Percentiles rank a stretch among this genome's conserved stretches.
Evolutionary conservation across 495 filamentous ascomycete genomes (phyloP).

Genomic region (Rhypophila decipiens): DNA sequence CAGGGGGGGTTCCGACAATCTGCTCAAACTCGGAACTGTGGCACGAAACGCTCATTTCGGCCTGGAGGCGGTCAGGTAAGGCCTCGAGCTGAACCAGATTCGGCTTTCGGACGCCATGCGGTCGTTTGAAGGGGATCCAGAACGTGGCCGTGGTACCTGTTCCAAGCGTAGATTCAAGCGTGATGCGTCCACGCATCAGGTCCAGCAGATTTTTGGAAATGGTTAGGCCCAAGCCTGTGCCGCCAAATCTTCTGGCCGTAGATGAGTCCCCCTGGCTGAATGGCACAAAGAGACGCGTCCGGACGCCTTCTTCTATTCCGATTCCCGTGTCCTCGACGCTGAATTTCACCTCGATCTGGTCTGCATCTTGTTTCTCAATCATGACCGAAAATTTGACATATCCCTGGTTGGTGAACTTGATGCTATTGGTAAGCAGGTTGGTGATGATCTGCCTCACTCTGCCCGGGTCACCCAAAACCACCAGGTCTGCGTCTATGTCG

Average conservation of each 20-base stretch:
- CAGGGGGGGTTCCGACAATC: slow-evolving; percentile 23
- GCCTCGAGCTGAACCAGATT: slow-evolving; percentile 45
- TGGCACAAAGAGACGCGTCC: slow-evolving; percentile 70
- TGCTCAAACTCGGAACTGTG: slow-evolving; percentile 46
- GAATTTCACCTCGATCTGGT: slow-evolving; percentile 49
- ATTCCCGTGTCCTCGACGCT: slow-evolving; percentile 76
- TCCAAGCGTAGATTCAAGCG: slow-evolving; percentile 51
- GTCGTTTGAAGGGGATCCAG: slow-evolving; percentile 62
- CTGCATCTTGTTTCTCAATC: slow-evolving; percentile 42
- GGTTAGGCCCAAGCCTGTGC: slow-evolving; percentile 74
- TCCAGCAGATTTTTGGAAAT: slow-evolving; percentile 75
- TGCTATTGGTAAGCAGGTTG: slow-evolving; percentile 81
- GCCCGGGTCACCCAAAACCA: slow-evolving; percentile 69
- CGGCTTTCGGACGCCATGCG: slow-evolving; percentile 21
- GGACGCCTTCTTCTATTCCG: slow-evolving; percentile 70
- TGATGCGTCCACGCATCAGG: slow-evolving; percentile 74
- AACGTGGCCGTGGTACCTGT: slow-evolving; percentile 60
- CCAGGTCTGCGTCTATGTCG: slow-evolving; percentile 35
- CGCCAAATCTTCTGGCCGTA: slow-evolving; percentile 68
- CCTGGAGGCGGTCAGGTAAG: slow-evolving; percentile 55
- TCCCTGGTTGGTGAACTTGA: slow-evolving; percentile 79
- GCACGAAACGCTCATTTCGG: slow-evolving; percentile 56
- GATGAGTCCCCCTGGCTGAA: slow-evolving; percentile 82
- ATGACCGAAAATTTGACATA: slow-evolving; percentile 50
- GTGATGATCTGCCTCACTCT: slow-evolving; percentile 76